Percentiles rank a stretch among this genome's conserved stretches.
These are phyloP conservation scores for Penicillium verhagenii DNA, from an alignment of 495 filamentous ascomycete species.

Conservation along the genomic window DNA sequence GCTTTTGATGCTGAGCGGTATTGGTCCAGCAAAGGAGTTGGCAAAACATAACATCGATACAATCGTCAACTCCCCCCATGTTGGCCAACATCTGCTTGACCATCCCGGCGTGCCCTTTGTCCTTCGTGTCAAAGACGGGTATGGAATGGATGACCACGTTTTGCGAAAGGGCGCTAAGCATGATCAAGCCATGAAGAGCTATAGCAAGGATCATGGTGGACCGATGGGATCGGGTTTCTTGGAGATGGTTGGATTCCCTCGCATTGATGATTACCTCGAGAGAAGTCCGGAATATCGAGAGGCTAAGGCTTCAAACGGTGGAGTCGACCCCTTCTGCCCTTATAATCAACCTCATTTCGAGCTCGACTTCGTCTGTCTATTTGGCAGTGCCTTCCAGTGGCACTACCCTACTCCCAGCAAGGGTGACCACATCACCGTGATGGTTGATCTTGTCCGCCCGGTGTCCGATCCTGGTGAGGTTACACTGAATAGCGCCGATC, in stretches of 20 bases:
- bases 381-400: constrained; percentile 63
- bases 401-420: constrained; percentile 52
- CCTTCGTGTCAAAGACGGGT: constrained; percentile 54
- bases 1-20: constrained; percentile 48
- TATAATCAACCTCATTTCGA: constrained; percentile 63
- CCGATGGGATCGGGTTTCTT: constrained; percentile 51
- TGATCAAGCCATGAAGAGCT: constrained; percentile 43
- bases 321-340: constrained; percentile 58
- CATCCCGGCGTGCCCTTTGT: constrained; percentile 56
- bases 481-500: constrained; percentile 50
- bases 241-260: constrained; percentile 56
- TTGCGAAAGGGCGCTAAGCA: constrained; percentile 46
- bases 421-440: constrained; percentile 54
- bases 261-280: constrained; percentile 52
- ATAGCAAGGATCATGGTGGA: constrained; percentile 49
- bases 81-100: constrained; percentile 61
- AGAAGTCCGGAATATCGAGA: constrained; percentile 49
- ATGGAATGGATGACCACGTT: constrained; percentile 52
- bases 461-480: constrained; percentile 51
- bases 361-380: constrained; percentile 63
- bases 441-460: constrained; percentile 60
- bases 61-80: constrained; percentile 43
- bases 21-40: constrained; percentile 46
- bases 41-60: constrained; percentile 46
- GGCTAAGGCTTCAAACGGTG: constrained; percentile 50